Evolutionary conservation across 257 asterid genomes (phyloP).

Genomic region (Plectranthus barbatus): DNA sequence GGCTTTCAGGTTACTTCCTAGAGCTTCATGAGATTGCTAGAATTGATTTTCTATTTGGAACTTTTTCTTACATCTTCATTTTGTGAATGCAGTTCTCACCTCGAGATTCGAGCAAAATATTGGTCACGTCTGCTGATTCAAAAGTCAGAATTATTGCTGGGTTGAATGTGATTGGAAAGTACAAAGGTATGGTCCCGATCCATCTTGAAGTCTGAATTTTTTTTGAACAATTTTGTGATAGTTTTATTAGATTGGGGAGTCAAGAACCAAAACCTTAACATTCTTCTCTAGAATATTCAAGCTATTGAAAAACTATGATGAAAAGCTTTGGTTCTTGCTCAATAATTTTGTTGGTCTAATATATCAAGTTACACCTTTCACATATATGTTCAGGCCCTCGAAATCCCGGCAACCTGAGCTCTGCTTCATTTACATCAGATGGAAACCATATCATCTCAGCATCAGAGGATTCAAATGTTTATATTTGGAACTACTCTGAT

Average conservation of each 20-base stretch:
- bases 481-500: conserved; percentile 50
- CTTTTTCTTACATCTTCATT: neutral
- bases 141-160: conserved; percentile 67
- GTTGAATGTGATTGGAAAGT: conserved; percentile 54
- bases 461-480: conserved; percentile 63
- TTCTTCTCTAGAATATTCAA: too few relatives aligned
- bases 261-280: too few relatives aligned
- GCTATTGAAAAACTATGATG: neutral
- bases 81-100: conserved; percentile 61
- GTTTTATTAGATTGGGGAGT: too few relatives aligned
- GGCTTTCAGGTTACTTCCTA: conserved; percentile 68
- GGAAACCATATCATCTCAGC: conserved; percentile 77
- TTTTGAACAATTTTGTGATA: neutral
- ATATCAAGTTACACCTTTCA: neutral
- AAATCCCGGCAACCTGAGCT: conserved; percentile 49
- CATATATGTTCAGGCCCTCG: conserved; percentile 39
- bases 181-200: conserved; percentile 47
- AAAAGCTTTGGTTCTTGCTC: neutral
- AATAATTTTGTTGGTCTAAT: neutral
- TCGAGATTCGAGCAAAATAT: conserved; percentile 60
- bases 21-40: conserved; percentile 14
- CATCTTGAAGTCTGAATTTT: too few relatives aligned
- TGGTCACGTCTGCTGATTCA: conserved; percentile 88
- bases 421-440: conserved; percentile 63
- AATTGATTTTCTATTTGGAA: neutral